Base-by-base conservation (phyloP, 768 basidiomycete genomes). In the Chalciporus pseudorubinellus region DNA sequence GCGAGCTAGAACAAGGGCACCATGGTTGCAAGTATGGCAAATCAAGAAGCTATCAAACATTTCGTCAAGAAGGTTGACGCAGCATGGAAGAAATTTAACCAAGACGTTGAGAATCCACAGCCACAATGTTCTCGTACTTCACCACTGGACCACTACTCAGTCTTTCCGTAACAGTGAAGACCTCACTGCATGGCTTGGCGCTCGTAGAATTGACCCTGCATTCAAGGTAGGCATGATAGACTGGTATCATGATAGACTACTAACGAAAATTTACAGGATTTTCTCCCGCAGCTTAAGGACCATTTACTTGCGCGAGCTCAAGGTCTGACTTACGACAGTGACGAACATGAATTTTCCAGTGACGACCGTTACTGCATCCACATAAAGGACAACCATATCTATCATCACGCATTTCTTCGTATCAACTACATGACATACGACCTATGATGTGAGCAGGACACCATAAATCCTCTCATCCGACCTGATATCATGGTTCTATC, bases 401-500 rank as follows among this genome's bases (percentile, higher is more conserved):
- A 51, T 39, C 4, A 45, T 0, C 69, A 70, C 28, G 56, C 59
- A 29, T 51, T 53, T 7, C 13, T 63, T 3, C 60, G 53, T 2
- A 44, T 59, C n/a, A 64, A 67, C 20, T 68, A 67, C 44, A 70
- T 60, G 0, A 66, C 64, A 1, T 69, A 70, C 16, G 56, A 69
- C 36, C 50, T 68, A 1, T 40, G 41, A 20, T 53, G 18, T 21
- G 46, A 51, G 4, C 73, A 77, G 50, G 76, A 80, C 51, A 56
- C 63, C 0, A 61, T 79, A 47, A 75, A 74, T 38, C 65, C 72
- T 2, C 46, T 54, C 3, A 59, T 44, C 0, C 64, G 71, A 3
- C 38, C 66, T 2, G 60, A 76, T 29, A 58, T 80, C 22, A 74
- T 77, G 69, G 44, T 74, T 2, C 54, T 67, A 0, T 53, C 65